These are phyloP conservation scores for Ascosphaera pollenicola DNA, from an alignment of 2,329 filamentous ascomycete species.

Conservation along the genomic window DNA sequence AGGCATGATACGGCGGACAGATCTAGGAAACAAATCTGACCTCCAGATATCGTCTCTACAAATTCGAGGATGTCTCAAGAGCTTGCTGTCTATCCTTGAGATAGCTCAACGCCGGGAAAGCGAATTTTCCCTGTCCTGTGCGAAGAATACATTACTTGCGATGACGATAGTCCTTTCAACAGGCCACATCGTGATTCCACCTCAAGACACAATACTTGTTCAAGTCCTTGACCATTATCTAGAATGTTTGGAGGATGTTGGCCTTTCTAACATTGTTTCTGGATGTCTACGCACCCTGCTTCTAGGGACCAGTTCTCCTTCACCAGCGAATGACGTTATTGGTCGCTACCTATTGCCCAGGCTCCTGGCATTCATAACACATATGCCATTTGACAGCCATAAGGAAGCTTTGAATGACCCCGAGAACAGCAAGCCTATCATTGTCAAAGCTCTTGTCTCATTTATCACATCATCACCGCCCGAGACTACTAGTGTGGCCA, in stretches of 20 bases:
- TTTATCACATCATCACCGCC: slow-evolving; percentile 31
- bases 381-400: slow-evolving; percentile 28
- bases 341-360: slow-evolving; percentile 53
- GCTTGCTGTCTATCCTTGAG: slow-evolving; percentile 51
- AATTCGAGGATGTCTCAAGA: slow-evolving; percentile 58
- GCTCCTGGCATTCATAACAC: slow-evolving; percentile 50
- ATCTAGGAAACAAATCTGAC: slow-evolving; percentile 13
- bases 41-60: slow-evolving; percentile 38
- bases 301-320: slow-evolving; percentile 38
- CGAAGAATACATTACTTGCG: slow-evolving; percentile 80
- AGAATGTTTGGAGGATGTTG: slow-evolving; percentile 48
- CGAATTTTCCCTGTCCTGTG: slow-evolving; percentile 60
- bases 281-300: slow-evolving; percentile 76
- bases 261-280: slow-evolving; percentile 58
- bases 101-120: slow-evolving; percentile 29
- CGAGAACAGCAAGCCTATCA: slow-evolving; percentile 46
- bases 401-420: slow-evolving; percentile 44
- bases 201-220: slow-evolving; percentile 51
- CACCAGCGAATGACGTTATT: slow-evolving; percentile 46
- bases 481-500: slow-evolving; percentile 25
- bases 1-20: slow-evolving; percentile 33
- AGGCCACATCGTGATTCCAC: slow-evolving; percentile 48
- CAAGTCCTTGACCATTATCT: slow-evolving; percentile 60
- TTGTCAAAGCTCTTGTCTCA: slow-evolving; percentile 55
- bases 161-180: slow-evolving; percentile 76